phyloP scores from a whole-genome alignment of 225 moss, liverwort and hornwort species.

The Pseudoscleropodium purum region DNA sequence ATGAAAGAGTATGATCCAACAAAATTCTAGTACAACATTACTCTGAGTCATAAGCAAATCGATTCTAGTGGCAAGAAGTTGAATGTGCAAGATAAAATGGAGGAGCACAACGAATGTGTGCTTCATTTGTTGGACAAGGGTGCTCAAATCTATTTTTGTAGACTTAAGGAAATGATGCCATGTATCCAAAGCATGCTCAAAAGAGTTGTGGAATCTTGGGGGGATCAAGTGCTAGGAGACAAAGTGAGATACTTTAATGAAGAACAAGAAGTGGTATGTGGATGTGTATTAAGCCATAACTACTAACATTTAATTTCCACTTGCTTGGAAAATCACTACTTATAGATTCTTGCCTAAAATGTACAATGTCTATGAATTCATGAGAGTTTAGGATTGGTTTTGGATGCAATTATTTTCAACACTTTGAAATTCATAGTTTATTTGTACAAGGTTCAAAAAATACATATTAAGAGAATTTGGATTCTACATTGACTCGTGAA shows the following conservation, averaged over 20 bases:
- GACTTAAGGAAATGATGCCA: background rate
- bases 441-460: no score
- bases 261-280: background rate
- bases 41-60: background rate
- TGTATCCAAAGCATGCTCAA: background rate
- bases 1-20: no score
- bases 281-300: background rate
- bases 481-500: no score
- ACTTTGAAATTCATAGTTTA: no score
- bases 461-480: no score
- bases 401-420: no score
- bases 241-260: background rate
- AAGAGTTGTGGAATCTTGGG: background rate
- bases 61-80: background rate
- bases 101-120: rapidly evolving
- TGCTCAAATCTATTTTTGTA: background rate
- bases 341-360: background rate
- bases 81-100: background rate
- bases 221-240: background rate
- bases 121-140: background rate
- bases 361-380: rapidly evolving
- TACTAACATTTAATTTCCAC: background rate
- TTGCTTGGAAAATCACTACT: background rate
- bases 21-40: background rate
- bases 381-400: rapidly evolving